Base-by-base conservation (phyloP, 306 rosid genomes). In the Betula pendula region DNA sequence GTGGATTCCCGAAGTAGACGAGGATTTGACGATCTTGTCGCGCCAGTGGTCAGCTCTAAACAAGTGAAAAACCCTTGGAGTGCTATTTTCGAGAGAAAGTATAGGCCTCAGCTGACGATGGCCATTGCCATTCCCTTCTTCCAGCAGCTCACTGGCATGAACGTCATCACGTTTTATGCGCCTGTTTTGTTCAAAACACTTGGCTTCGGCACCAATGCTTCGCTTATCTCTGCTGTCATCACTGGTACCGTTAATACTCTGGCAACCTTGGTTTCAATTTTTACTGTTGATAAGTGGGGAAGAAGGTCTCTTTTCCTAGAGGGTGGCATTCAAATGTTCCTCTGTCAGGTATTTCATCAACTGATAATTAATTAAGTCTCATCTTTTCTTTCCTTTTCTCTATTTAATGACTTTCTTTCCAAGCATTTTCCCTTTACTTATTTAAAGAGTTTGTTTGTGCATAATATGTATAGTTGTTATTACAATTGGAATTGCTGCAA, bases 131-230 rank as follows among this genome's bases (percentile, higher is more conserved):
- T 91, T 12, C 98, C 96, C 1, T 86, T 91, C 33, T 93, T 93
- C 62, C 97, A 93, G 73, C 97, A 93, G 73, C 84, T 93, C 72
- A 93, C 98, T 5, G 98, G 96, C 68, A 77, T 85, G 70, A 91
- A 91, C 63, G 96, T 88, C 45, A 90, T 91, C 84, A 88, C 96
- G 1, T 89, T 93, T 76, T 91, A 93, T 60, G 97, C 96, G 6
- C 98, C 96, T 2, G 82, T 93, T 43, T 76, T 93, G 83, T 91
- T 91, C 87, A 89, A 82, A 85, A 85, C 97, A 17, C 81, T 93
- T 42, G 98, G 96, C 2, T 93, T 91, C 22, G 92, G 94, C 75
- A 68, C 72, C 81, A 83, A 71, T 1, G 93, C 90, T 51, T 85
- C 93, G 8, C 92, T 91, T 35, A 79, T 85, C 85, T 93, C 93